These are phyloP conservation scores for Tetrapisispora namnaoensis DNA, from an alignment of 805 yeast species.

Conservation along the genomic window DNA sequence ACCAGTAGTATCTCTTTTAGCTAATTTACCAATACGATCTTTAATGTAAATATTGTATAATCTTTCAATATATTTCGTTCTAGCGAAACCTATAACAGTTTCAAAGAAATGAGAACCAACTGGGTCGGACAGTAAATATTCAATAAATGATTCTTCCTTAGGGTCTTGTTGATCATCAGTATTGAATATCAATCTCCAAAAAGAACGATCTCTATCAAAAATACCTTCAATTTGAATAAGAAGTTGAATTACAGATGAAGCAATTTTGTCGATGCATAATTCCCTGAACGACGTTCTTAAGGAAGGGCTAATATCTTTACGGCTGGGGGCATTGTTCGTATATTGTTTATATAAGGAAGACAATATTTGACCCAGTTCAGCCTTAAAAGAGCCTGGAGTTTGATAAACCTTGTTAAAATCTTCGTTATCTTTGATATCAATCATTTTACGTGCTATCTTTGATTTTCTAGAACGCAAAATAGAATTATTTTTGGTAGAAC, in stretches of 20 bases:
- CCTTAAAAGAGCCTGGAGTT: conserved; percentile 60
- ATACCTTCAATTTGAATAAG: conserved; percentile 72
- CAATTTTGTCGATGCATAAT: conserved; percentile 64
- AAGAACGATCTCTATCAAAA: conserved; percentile 59
- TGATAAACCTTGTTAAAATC: conserved; percentile 59
- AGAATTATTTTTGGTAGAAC: conserved; percentile 57
- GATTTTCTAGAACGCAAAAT: conserved; percentile 74
- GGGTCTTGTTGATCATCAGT: conserved; percentile 42
- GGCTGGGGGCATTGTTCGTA: conserved; percentile 20
- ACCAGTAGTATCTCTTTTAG: conserved; percentile 77
- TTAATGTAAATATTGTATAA: conserved; percentile 62
- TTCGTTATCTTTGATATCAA: conserved; percentile 70
- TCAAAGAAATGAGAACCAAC: conserved; percentile 93
- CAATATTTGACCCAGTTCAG: conserved; percentile 44
- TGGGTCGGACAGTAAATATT: conserved; percentile 71
- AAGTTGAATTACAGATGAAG: conserved; percentile 82
- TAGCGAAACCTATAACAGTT: conserved; percentile 52
- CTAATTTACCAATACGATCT: conserved; percentile 61
- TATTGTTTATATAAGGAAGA: conserved; percentile 31
- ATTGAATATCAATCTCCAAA: conserved; percentile 57
- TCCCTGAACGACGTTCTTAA: conserved; percentile 51
- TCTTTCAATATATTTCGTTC: conserved; percentile 61
- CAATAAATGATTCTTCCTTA: conserved; percentile 71
- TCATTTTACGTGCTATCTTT: conserved; percentile 87
- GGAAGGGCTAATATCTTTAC: conserved; percentile 22